Conservation (phyloP, 768 basidiomycete species). For the Pulveroboletus sp. region DNA sequence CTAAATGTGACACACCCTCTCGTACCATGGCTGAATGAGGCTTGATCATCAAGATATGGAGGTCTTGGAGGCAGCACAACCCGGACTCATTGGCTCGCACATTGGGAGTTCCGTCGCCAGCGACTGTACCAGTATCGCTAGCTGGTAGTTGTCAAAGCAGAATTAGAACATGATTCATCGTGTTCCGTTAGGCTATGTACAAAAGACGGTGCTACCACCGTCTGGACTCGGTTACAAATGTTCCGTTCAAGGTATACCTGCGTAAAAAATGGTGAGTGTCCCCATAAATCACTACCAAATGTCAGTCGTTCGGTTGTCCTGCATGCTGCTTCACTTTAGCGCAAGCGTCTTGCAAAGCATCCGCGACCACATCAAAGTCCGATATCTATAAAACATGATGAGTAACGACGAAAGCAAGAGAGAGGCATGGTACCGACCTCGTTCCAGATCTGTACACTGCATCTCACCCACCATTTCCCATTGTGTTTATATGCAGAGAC, state of each 20-base stretch:
- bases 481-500: slow-evolving; percentile 21
- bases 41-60: background rate
- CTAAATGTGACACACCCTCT: background rate
- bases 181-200: too few species aligned
- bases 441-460: slow-evolving; percentile 30
- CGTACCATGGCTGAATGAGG: background rate
- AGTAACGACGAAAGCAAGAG: background rate
- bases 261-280: background rate
- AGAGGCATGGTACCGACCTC: slow-evolving; percentile 19
- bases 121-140: too few species aligned
- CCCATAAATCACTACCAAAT: background rate
- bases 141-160: too few species aligned
- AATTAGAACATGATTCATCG: background rate
- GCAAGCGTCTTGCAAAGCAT: slow-evolving; percentile 25
- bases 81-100: background rate
- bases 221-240: too few species aligned
- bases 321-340: slow-evolving; percentile 10
- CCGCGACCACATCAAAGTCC: slow-evolving; percentile 28
- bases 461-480: slow-evolving; percentile 30
- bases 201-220: too few species aligned
- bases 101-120: background rate
- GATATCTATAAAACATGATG: slow-evolving; percentile 20
- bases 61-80: background rate
- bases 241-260: background rate
- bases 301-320: slow-evolving; percentile 2